phyloP scores from a whole-genome alignment of 257 asterid genomes.

The Euphrasia confusa region DNA sequence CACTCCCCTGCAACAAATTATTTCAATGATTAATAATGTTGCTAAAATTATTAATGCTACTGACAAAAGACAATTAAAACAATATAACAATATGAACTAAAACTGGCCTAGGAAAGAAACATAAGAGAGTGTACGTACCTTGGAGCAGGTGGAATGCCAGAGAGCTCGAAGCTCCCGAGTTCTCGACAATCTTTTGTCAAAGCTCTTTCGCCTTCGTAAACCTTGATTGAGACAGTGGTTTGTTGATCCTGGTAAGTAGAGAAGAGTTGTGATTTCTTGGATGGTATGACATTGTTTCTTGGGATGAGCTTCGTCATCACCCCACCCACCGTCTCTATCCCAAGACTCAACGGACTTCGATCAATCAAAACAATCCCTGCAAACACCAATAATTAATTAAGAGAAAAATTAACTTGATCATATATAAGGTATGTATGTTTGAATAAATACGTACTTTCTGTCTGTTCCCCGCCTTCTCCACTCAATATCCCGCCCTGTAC shows the following conservation, averaged over 20 bases:
- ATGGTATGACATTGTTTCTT: conserved; percentile 38
- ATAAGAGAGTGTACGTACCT: conserved; percentile 25
- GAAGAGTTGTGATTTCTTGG: conserved; percentile 44
- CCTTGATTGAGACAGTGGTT: conserved; percentile 26
- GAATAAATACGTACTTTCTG: conserved; percentile 20
- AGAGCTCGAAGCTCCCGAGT: conserved; percentile 49
- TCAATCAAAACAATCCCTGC: conserved; percentile 20
- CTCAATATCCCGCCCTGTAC: conserved; percentile 48
- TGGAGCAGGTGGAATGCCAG: conserved; percentile 53
- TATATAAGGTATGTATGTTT: too few species aligned
- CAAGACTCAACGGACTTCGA: conserved; percentile 42
- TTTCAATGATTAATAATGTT: too few species aligned
- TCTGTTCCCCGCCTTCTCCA: conserved; percentile 23
- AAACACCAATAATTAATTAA: too few species aligned
- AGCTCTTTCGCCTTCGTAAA: conserved; percentile 53
- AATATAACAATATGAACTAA: too few species aligned
- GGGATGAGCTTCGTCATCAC: conserved; percentile 58
- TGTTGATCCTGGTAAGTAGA: conserved; percentile 45
- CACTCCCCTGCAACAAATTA: conserved; percentile 28
- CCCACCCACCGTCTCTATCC: conserved; percentile 25
- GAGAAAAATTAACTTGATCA: too few species aligned
- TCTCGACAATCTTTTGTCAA: conserved; percentile 46
- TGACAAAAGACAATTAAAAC: too few species aligned
- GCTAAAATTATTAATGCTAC: too few species aligned
- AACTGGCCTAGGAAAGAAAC: too few species aligned